Conservation (phyloP, 2,329 filamentous ascomycete species). For the Botrytis elliptica region DNA sequence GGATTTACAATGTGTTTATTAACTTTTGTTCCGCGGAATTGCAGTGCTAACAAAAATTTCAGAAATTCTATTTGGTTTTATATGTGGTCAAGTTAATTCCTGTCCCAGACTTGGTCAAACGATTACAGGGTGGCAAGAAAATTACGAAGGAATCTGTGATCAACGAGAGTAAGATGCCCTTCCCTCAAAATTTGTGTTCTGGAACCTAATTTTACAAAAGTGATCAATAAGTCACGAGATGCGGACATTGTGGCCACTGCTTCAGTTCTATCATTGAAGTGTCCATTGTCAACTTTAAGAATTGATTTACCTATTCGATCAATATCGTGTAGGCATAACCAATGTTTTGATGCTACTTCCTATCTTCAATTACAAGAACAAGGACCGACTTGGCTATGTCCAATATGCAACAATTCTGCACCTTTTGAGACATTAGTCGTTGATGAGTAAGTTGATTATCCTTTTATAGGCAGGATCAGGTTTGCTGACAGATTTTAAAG, state of each 20-base stretch:
- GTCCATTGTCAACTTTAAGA: constrained; percentile 82
- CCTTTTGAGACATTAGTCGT: constrained; percentile 80
- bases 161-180: constrained; percentile 66
- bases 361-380: constrained; percentile 95
- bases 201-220: constrained; percentile 46
- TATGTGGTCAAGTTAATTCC: constrained; percentile 74
- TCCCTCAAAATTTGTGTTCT: neutral
- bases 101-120: constrained; percentile 67
- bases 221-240: constrained; percentile 78
- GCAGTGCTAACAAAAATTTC: constrained; percentile 22
- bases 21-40: neutral
- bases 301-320: constrained; percentile 79
- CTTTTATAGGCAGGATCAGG: constrained; percentile 22
- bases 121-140: constrained; percentile 63
- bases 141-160: constrained; percentile 81
- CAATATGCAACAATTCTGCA: constrained; percentile 82
- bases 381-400: constrained; percentile 94
- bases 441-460: constrained; percentile 65
- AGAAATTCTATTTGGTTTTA: constrained; percentile 72
- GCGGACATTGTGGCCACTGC: constrained; percentile 88
- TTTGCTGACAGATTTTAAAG: constrained; percentile 43
- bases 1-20: constrained; percentile 14
- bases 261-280: constrained; percentile 85
- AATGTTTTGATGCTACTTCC: constrained; percentile 91
- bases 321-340: constrained; percentile 78